Conservation (phyloP, 129 eudicot species). For the Smallanthus sonchifolius region DNA sequence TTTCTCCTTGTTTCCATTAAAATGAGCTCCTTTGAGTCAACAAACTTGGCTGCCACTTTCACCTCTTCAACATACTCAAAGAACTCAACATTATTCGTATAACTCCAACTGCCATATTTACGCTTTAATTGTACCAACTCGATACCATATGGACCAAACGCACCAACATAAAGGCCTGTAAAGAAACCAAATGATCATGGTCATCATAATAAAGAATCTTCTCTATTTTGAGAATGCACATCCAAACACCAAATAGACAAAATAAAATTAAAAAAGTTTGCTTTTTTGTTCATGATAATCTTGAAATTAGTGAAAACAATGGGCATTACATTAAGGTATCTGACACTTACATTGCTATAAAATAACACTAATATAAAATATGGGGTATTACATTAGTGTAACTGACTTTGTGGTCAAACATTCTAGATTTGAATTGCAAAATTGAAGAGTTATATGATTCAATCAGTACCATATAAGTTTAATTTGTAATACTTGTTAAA, state of each 20-base stretch:
- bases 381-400: no score
- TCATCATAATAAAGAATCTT: neutral
- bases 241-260: slow-evolving; percentile 9
- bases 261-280: no score
- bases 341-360: no score
- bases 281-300: no score
- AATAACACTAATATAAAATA: no score
- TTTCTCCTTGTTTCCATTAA: no score
- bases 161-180: slow-evolving; percentile 90
- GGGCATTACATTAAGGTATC: no score
- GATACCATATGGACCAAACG: slow-evolving; percentile 96
- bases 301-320: no score
- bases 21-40: no score
- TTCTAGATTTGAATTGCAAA: neutral
- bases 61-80: slow-evolving; percentile 98
- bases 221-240: neutral
- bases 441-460: neutral
- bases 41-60: slow-evolving; percentile 94
- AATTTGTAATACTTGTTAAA: neutral
- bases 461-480: neutral
- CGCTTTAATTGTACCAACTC: slow-evolving; percentile 93
- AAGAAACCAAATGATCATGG: neutral
- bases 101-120: slow-evolving; percentile 92
- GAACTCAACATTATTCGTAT: slow-evolving; percentile 57
- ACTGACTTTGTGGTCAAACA: slow-evolving; percentile 6